These are phyloP conservation scores for Aurantiochytrium sp. DNA, from an alignment of 108 stramenopile species.

Conservation along the genomic window DNA sequence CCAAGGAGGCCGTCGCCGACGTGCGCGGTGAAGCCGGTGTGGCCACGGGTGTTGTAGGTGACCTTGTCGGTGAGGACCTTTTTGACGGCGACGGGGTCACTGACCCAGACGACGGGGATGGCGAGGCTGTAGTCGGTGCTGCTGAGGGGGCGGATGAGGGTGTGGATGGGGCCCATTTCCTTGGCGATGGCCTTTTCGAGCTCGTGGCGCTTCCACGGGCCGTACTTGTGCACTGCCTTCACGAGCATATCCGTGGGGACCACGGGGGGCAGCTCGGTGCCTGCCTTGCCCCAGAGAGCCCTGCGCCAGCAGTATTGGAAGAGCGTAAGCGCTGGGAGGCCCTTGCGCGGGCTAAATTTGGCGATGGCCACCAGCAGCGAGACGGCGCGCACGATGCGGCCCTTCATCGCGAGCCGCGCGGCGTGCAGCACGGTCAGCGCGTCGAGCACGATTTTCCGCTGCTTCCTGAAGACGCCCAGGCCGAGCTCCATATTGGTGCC, in stretches of 20 bases:
- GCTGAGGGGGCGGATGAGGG: background rate
- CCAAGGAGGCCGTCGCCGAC: slow-evolving; percentile 2
- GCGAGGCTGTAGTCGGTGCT: background rate
- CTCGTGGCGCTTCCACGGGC: slow-evolving; percentile 4
- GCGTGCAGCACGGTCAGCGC: background rate
- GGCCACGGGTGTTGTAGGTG: background rate
- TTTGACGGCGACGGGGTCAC: background rate
- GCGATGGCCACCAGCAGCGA: background rate
- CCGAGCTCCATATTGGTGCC: background rate
- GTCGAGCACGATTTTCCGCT: background rate
- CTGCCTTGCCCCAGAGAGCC: background rate
- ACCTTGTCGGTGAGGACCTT: background rate
- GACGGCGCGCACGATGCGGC: background rate
- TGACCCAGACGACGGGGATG: background rate
- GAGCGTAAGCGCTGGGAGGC: background rate
- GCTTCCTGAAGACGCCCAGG: background rate
- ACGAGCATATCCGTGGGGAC: background rate
- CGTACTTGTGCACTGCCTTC: background rate
- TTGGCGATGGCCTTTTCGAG: background rate
- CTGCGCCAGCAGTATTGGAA: background rate
- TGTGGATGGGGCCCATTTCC: background rate
- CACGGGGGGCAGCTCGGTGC: background rate
- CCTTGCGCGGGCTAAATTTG: background rate
- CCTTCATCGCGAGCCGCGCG: background rate
- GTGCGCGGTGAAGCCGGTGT: background rate